Evolutionary conservation across 106 monocot species (phyloP), one percentile per base, ranked within the genome.

Genomic region (Dioscorea zingiberensis): DNA sequence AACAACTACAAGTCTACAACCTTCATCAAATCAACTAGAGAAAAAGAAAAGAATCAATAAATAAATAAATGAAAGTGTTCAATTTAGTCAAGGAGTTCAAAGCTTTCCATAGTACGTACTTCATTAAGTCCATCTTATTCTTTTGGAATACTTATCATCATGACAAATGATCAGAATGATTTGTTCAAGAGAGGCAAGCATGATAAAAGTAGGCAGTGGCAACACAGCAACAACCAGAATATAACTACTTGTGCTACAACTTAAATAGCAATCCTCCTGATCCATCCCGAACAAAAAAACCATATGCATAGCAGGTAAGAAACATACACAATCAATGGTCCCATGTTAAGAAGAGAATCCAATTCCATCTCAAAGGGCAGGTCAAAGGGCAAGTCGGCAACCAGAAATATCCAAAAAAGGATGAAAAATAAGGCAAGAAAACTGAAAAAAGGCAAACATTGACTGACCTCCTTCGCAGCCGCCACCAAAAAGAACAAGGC

Each of bases 381-480:
- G 48, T 23, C 3, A 63, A 21, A 26, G 47, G 19, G 16, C 32
- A 65, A 66, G 38, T 2, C 38, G 10, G 38, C 38, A 38, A 6
- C 38, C 38, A 38, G 38, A 38, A n/a, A n/a, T n/a, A 38, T 38
- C 38, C 3, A 9, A 46, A 2, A 18, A 51, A 7, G 4, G 4
- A 48, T 13, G 18, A 48, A 29, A 56, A 49, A 44, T 1, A 60
- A 57, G 21, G 8, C 8, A 7, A 55, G 1, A 55, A 25, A 15
- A 7, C 21, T n/a, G 21, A 32, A 22, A n/a, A 14, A 63, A 44
- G 25, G 18, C 6, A 13, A 51, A 51, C 46, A 49, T 22, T 32
- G 11, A 60, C 73, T 60, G 7, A 95, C 95, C 91, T 88, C 91
- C 91, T 72, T 95, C 78, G 63, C 91, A 81, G 25, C 90, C 90